Percentiles rank a stretch among this genome's conserved stretches.
phyloP scores from a whole-genome alignment of 345 rosid genomes.

The Angophora floribunda region DNA sequence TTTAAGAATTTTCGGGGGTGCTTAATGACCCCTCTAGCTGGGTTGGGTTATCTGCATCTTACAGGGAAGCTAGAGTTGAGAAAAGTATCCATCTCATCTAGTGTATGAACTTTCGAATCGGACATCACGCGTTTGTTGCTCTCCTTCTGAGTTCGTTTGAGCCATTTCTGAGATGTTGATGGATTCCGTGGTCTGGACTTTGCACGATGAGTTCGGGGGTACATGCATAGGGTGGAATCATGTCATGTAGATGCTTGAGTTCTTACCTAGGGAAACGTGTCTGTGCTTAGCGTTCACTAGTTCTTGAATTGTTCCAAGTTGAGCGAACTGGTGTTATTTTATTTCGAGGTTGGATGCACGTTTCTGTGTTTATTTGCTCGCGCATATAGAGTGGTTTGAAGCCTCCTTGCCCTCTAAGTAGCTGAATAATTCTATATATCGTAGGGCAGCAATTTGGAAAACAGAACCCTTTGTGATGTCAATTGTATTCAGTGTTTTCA shows the following conservation, averaged over 20 bases:
- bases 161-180: too few relatives aligned
- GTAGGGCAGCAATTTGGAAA: too few relatives aligned
- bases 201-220: background rate
- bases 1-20: background rate
- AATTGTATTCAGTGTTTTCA: too few relatives aligned
- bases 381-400: too few relatives aligned
- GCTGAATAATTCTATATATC: too few relatives aligned
- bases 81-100: too few relatives aligned
- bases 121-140: too few relatives aligned
- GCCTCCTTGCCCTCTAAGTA: too few relatives aligned
- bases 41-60: background rate
- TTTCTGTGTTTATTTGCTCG: too few relatives aligned
- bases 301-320: background rate
- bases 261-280: accelerated
- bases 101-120: background rate
- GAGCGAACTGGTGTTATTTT: background rate
- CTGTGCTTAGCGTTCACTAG: background rate
- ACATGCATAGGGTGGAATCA: background rate
- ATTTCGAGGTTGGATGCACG: background rate
- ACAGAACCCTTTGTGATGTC: too few relatives aligned
- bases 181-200: too few relatives aligned
- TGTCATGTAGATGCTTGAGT: background rate
- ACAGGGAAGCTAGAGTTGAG: background rate
- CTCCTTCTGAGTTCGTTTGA: too few relatives aligned
- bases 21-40: background rate